Conservation (phyloP, 2,329 filamentous ascomycete species). For the Nannizziopsis barbatae region DNA sequence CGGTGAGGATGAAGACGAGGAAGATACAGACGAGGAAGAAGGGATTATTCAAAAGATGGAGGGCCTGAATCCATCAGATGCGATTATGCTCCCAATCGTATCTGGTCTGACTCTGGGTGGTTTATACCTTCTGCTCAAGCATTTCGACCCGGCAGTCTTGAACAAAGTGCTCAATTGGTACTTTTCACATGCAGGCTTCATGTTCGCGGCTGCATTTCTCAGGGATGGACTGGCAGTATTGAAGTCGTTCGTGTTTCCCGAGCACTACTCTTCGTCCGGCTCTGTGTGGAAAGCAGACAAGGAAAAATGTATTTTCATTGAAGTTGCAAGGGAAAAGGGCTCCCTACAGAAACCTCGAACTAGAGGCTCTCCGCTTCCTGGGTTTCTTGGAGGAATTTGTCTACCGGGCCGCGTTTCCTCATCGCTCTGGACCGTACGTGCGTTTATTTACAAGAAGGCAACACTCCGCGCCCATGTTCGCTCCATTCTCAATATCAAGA, state of each 20-base stretch:
- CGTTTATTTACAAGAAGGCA: slow-evolving; percentile 41
- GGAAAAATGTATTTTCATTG: slow-evolving; percentile 24
- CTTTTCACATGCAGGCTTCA: slow-evolving; percentile 68
- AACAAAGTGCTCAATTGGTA: slow-evolving; percentile 77
- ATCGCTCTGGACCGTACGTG: slow-evolving; percentile 41
- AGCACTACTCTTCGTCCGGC: slow-evolving; percentile 48
- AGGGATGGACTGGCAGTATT: slow-evolving; percentile 58
- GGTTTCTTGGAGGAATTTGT: slow-evolving; percentile 38
- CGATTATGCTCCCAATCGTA: slow-evolving; percentile 70
- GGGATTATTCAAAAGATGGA: slow-evolving; percentile 50
- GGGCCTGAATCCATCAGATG: slow-evolving; percentile 63
- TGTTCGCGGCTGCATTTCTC: slow-evolving; percentile 60
- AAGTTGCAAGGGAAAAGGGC: slow-evolving; percentile 10
- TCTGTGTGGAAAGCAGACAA: slow-evolving; percentile 39
- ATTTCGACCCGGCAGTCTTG: slow-evolving; percentile 67
- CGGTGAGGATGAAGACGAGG: slow-evolving; percentile 34
- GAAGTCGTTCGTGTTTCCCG: slow-evolving; percentile 61
- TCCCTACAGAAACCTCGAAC: background rate
- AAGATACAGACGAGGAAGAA: slow-evolving; percentile 44
- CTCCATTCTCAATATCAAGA: slow-evolving; percentile 37
- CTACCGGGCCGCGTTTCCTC: slow-evolving; percentile 29
- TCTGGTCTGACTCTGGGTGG: slow-evolving; percentile 61
- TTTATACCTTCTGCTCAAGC: slow-evolving; percentile 82
- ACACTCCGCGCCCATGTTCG: slow-evolving; percentile 45
- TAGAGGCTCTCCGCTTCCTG: slow-evolving; percentile 42